Base-by-base conservation (phyloP, 192 early-diverging fungal species). In the Polychytrium aggregatum region DNA sequence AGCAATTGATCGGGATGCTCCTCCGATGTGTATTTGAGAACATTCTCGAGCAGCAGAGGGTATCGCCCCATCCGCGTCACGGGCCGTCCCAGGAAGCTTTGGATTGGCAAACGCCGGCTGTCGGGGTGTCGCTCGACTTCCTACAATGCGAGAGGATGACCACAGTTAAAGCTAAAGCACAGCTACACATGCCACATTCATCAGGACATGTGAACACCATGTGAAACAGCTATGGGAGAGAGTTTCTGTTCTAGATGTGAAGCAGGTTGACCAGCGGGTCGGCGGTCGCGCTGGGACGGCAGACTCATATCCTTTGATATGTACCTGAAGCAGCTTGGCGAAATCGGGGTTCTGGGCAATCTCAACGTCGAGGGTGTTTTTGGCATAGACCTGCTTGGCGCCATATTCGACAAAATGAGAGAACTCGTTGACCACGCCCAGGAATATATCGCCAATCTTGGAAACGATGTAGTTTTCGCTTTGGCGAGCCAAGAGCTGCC, bases 61-160 rank as follows among this genome's bases (percentile, higher is more conserved):
- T 92, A 97, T 44, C 88, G 71, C 11, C 84, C 90, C 45, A 94
- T 53, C n/a, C 88, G 78, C 13, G 88, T 85, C 0, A 86, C 85
- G 11, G 93, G 93, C 14, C 87, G 78, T 0, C 80, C 83, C 44
- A 95, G 56, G 63, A 92, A 95, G 46, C 84, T 85, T 66, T 90
- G 83, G 21, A 91, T 59, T 40, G 85, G 80, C 30, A 95, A 63
- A 50, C 86, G 89, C 27, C 88, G 71, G 49, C 80, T 82, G 60
- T 86, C 81, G 14, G 89, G 84, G 11, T 62, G 56, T 16, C 83
- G 74, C 44, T 87, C 83, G 3, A 79, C 79, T 58, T 82, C 72
- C 61, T 89, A 78, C 16, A 96, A 69, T 14, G 41, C 37, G 40
- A 48, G 50, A 11, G 7, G 7, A 31, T 52, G 45, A 1, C 39